Evolutionary conservation across 2,329 filamentous ascomycete species (phyloP).

Genomic region (Ceratocystis alfenasii): DNA sequence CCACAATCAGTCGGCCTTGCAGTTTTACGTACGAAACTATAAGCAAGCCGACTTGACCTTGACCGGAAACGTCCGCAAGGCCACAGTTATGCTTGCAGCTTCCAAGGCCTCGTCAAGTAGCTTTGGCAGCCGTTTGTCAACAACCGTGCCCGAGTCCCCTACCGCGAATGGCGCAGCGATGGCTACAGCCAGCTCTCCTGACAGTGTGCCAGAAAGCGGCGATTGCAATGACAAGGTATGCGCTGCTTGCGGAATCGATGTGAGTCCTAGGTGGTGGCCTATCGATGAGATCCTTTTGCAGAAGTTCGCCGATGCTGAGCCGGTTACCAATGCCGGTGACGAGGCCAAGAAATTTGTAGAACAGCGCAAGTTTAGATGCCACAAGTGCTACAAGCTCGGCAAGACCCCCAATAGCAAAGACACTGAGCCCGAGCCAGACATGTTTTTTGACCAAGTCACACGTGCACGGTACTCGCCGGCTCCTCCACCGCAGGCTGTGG

Average conservation of each 20-base stretch:
- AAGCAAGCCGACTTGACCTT: conserved; percentile 88
- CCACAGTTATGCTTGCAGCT: conserved; percentile 53
- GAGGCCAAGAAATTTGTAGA: conserved; percentile 48
- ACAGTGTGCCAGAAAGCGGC: conserved; percentile 26
- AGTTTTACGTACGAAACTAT: conserved; percentile 76
- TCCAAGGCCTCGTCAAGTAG: conserved; percentile 29
- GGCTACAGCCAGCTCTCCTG: conserved; percentile 13
- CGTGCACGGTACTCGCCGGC: conserved; percentile 14
- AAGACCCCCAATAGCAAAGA: conserved; percentile 31
- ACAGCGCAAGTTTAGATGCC: conserved; percentile 56
- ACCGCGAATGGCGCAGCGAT: conserved; percentile 23
- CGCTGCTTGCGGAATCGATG: conserved; percentile 54
- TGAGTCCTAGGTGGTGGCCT: conserved; percentile 63
- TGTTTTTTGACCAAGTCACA: conserved; percentile 13
- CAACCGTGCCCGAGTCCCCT: conserved; percentile 29
- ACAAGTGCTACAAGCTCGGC: conserved; percentile 55
- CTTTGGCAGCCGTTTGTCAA: conserved; percentile 44
- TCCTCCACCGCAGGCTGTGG: not conserved
- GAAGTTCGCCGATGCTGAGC: conserved; percentile 40
- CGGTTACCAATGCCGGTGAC: conserved; percentile 34
- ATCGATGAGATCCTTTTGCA: conserved; percentile 42
- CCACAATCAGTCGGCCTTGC: conserved; percentile 57
- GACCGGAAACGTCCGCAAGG: conserved; percentile 87
- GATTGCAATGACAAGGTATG: conserved; percentile 44
- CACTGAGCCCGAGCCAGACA: conserved; percentile 26